Evolutionary conservation across 176 grass and related monocot genomes (phyloP).

Genomic region (Phyllostachys edulis): DNA sequence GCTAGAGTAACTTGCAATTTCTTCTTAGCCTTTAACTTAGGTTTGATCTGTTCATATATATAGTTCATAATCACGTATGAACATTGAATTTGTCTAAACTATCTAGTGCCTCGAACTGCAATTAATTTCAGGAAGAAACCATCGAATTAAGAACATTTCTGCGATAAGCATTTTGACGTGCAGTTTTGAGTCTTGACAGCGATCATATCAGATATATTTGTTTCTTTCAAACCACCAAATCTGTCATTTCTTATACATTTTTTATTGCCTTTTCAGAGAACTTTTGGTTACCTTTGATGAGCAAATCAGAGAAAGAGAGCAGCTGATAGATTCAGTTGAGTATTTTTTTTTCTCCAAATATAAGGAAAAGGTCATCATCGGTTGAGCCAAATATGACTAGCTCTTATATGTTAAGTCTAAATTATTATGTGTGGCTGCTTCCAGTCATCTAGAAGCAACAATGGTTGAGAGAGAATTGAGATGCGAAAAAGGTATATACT

Average conservation of each 20-base stretch:
- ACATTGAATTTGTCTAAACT: not conserved
- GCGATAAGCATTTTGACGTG: not conserved
- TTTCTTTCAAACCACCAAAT: not conserved
- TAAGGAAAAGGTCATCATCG: not conserved
- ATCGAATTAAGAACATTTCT: not conserved
- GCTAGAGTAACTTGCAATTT: not conserved
- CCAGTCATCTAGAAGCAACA: not conserved
- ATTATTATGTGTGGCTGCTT: not conserved
- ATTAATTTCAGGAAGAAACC: not conserved
- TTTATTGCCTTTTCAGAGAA: not conserved
- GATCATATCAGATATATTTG: not conserved
- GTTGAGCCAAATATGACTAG: not conserved
- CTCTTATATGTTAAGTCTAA: not conserved
- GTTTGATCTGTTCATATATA: not conserved
- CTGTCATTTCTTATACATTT: not conserved
- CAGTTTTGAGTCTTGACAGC: not conserved
- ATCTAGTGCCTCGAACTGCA: too few species aligned
- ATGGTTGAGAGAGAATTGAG: not conserved
- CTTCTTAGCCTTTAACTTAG: not conserved
- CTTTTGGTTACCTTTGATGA: not conserved
- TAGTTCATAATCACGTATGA: not conserved
- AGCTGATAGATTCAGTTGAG: not conserved
- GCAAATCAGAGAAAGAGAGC: not conserved
- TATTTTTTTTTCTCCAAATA: not conserved
- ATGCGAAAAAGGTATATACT: not conserved